Base-by-base conservation (phyloP, 441 rosid genomes). In the Aleurites moluccanus region DNA sequence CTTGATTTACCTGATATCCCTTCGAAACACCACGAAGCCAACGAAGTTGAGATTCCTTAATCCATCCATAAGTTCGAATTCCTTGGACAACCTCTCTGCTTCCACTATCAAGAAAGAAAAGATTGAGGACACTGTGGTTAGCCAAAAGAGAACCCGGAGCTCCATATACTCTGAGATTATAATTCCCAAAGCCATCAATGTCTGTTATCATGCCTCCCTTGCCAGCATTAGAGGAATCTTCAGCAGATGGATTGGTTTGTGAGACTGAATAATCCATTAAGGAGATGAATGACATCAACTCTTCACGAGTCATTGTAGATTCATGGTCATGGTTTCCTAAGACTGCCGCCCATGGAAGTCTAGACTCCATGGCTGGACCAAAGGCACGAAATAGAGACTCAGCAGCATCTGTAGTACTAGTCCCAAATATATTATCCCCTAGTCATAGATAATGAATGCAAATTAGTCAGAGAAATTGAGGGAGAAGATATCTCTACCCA, bases 311-410 rank as follows among this genome's bases (percentile, higher is more conserved):
- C 94, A 92, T 83, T 7, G 98, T 85, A 59, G 98, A 94, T 72
- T 92, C 94, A 62, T 92, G 98, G 79, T 92, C 98, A 84, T 94
- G 98, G 27, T 94, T 94, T 77, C 98, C 98, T 61, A 94, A 83
- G 77, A 94, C 75, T 49, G 96, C 94, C 10, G 97, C 97, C 97
- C 98, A 94, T 23, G 98, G 98, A 81, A 94, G 75, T 77, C 89
- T 80, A 71, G 90, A 85, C 62, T 86, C 89, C 78, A 86, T 85
- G 49, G 89, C 94, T 1, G 95, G 95, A 80, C 82, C 81, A 83
- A 94, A 92, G 55, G 91, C 97, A 78, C 77, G 35, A 70, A 90
- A 74, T 45, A 94, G 77, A 53, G 97, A 94, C 77, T 94, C 96
- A 21, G 98, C 97, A 67, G 98, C 98, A 86, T 94, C 97, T 49